phyloP scores from a whole-genome alignment of 768 basidiomycete species.

The Lactarius akahatsu region DNA sequence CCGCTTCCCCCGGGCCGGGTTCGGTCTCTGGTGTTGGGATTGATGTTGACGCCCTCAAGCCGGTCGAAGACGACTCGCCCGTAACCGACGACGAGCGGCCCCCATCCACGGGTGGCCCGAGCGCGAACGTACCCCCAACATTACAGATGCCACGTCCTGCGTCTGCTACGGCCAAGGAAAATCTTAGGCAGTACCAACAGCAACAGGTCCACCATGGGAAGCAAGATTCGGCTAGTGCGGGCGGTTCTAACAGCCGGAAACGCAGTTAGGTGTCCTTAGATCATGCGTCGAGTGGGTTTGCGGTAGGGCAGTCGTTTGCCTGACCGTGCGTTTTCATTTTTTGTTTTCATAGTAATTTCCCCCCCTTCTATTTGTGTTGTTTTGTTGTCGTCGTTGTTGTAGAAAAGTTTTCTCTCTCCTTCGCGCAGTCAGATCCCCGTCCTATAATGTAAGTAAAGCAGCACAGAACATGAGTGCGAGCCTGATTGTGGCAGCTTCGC shows the following conservation, averaged over 20 bases:
- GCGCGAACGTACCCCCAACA: slow-evolving; percentile 22
- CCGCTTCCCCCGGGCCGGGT: neutral
- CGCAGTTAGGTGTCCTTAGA: slow-evolving; percentile 11
- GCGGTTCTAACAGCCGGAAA: slow-evolving; percentile 21
- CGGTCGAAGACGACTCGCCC: slow-evolving; percentile 57
- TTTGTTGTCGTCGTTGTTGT: neutral
- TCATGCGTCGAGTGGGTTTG: neutral
- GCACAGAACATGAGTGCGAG: neutral
- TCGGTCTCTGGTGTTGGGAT: neutral
- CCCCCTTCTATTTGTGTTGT: neutral
- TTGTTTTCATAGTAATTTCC: neutral
- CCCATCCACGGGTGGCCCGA: slow-evolving; percentile 7
- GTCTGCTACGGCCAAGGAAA: slow-evolving; percentile 32
- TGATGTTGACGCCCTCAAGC: slow-evolving; percentile 68
- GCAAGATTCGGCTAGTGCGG: neutral
- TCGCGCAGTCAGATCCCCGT: neutral
- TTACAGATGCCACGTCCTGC: slow-evolving; percentile 26
- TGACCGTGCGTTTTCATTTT: neutral
- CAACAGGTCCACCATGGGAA: slow-evolving; percentile 8
- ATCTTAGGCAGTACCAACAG: slow-evolving; percentile 20
- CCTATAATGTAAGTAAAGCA: neutral
- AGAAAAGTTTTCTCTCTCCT: neutral
- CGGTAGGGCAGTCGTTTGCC: neutral
- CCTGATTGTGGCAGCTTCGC: neutral
- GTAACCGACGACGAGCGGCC: slow-evolving; percentile 24